phyloP scores from a whole-genome alignment of 1,284 basidiomycete genomes.

The Crucibulum parvulum region DNA sequence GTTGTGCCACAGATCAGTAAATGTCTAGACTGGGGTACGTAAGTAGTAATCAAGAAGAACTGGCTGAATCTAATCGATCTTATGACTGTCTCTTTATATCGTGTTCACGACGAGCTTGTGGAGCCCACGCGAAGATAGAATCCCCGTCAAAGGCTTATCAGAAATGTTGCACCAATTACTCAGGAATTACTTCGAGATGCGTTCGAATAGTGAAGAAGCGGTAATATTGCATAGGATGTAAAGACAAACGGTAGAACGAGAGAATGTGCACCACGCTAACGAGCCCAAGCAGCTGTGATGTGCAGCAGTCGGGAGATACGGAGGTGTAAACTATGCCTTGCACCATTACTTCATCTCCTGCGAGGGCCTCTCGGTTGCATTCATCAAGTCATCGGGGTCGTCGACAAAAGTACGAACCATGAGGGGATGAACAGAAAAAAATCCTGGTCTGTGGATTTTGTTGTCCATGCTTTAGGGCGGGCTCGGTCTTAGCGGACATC shows the following conservation, averaged over 20 bases:
- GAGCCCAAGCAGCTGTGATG: slow-evolving; percentile 70
- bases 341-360: slow-evolving; percentile 89
- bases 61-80: no score
- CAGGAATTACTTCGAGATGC: neutral
- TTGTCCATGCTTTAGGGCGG: slow-evolving; percentile 14
- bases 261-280: slow-evolving; percentile 85
- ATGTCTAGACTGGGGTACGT: neutral
- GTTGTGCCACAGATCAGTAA: no score
- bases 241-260: slow-evolving; percentile 15
- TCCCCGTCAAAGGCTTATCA: no score
- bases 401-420: slow-evolving; percentile 61
- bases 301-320: slow-evolving; percentile 80
- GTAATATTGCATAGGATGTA: slow-evolving; percentile 1
- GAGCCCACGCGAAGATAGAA: no score
- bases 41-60: neutral
- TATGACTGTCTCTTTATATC: no score
- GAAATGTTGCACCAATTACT: no score
- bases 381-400: slow-evolving; percentile 58
- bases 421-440: slow-evolving; percentile 56
- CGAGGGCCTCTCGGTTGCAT: slow-evolving; percentile 73
- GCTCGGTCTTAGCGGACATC: neutral
- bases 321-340: slow-evolving; percentile 86
- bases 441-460: neutral
- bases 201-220: slow-evolving; percentile 1
- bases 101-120: no score